Evolutionary conservation across 768 basidiomycete species (phyloP).

Genomic region (Tulasnella sp.): DNA sequence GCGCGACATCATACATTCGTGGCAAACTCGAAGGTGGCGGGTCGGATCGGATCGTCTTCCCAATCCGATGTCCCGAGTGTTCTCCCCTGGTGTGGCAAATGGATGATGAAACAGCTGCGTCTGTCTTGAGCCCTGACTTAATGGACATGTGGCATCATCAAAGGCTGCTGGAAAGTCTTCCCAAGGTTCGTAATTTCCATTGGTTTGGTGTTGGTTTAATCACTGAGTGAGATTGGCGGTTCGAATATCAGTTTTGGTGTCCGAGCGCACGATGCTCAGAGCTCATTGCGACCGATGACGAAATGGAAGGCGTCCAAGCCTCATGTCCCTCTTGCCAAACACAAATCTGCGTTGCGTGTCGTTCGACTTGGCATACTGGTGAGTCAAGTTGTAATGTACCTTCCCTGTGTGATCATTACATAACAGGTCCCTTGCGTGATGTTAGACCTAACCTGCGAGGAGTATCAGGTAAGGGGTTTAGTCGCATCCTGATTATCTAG

Average conservation of each 20-base stretch:
- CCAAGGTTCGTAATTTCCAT: neutral
- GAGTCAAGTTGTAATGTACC: too few species aligned
- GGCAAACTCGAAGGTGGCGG: conserved; percentile 1
- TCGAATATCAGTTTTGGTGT: neutral
- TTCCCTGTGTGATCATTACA: too few species aligned
- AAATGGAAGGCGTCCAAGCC: neutral
- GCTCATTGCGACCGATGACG: neutral
- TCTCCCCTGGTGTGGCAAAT: neutral
- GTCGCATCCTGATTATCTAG: too few species aligned
- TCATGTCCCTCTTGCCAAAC: neutral
- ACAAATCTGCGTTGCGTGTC: neutral
- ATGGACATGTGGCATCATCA: neutral
- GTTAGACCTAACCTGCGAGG: neutral
- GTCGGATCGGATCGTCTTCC: neutral
- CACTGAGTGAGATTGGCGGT: neutral
- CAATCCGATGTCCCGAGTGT: conserved; percentile 3
- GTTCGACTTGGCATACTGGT: conserved; percentile 1
- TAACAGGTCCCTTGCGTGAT: neutral
- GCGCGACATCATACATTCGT: neutral
- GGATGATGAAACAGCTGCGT: neutral
- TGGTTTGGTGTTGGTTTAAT: neutral
- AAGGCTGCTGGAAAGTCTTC: neutral
- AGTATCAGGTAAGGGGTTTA: conserved; percentile 5
- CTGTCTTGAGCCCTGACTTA: neutral
- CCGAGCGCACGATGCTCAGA: conserved; percentile 5